Percentiles rank a stretch among this genome's conserved stretches.
phyloP scores from a whole-genome alignment of 495 filamentous ascomycete species.

The Penicillium mononematosum region DNA sequence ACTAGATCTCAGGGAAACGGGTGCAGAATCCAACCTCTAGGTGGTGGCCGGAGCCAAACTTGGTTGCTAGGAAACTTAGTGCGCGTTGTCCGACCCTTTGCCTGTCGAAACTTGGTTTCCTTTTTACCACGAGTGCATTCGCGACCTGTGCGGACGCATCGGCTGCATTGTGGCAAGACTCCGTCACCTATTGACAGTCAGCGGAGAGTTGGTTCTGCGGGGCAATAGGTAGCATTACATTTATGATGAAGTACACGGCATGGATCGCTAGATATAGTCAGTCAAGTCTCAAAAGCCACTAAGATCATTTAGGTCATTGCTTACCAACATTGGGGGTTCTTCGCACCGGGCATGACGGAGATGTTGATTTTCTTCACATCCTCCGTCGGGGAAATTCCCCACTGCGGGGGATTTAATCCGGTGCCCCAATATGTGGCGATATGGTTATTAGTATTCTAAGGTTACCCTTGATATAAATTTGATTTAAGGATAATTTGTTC shows the following conservation, averaged over 20 bases:
- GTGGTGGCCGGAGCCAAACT: constrained; percentile 28
- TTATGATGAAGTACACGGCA: constrained; percentile 27
- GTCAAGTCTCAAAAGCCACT: neutral
- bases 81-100: constrained; percentile 13
- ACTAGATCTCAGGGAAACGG: neutral
- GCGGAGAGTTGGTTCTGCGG: neutral
- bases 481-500: neutral
- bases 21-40: constrained; percentile 20
- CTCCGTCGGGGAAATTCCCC: neutral
- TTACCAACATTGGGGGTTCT: constrained; percentile 1
- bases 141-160: constrained; percentile 23
- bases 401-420: constrained; percentile 2
- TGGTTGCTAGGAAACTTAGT: constrained; percentile 28
- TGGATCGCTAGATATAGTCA: constrained; percentile 19
- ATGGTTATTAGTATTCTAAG: neutral
- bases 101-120: constrained; percentile 21
- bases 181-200: constrained; percentile 20
- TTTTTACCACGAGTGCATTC: constrained; percentile 17
- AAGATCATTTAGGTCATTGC: neutral
- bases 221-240: constrained; percentile 12
- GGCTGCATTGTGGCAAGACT: constrained; percentile 23
- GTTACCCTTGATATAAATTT: neutral
- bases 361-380: constrained; percentile 1
- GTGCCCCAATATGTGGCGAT: neutral
- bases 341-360: constrained; percentile 1